A percentile compares a stretch with the other conserved stretches of the same genome.
Evolutionary conservation across 495 filamentous ascomycete species (phyloP).

Genomic region (Saxophila tyrrhenica): DNA sequence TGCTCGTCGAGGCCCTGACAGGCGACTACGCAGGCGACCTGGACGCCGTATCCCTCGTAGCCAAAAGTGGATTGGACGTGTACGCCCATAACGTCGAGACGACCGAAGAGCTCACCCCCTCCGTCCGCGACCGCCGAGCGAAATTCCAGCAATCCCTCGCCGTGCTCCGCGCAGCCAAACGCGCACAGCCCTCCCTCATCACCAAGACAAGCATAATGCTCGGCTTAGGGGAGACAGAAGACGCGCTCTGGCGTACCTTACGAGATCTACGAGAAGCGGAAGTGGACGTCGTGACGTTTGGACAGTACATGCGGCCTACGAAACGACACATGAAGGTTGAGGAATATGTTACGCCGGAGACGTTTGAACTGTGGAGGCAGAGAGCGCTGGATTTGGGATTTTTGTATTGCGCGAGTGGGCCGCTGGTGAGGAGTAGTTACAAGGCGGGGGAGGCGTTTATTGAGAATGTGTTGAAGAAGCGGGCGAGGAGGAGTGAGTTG

Average conservation of each 20-base stretch:
- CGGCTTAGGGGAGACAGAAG: slow-evolving; percentile 82
- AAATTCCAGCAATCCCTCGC: slow-evolving; percentile 75
- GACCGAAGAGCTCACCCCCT: slow-evolving; percentile 77
- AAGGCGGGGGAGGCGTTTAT: slow-evolving; percentile 98
- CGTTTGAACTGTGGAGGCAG: slow-evolving; percentile 83
- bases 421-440: slow-evolving; percentile 84
- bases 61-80: slow-evolving; percentile 80
- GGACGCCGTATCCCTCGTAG: slow-evolving; percentile 72
- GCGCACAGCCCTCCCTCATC: slow-evolving; percentile 59
- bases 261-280: slow-evolving; percentile 64
- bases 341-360: slow-evolving; percentile 81
- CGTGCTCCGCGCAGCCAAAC: slow-evolving; percentile 75
- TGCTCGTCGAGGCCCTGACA: slow-evolving; percentile 91
- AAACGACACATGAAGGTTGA: slow-evolving; percentile 95
- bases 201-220: slow-evolving; percentile 98
- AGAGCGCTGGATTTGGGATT: slow-evolving; percentile 92
- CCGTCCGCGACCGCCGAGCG: slow-evolving; percentile 80
- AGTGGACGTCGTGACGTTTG: slow-evolving; percentile 94
- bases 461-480: slow-evolving; percentile 92
- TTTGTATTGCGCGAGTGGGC: slow-evolving; percentile 88
- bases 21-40: slow-evolving; percentile 77
- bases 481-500: slow-evolving; percentile 40
- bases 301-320: slow-evolving; percentile 98
- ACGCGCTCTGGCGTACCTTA: slow-evolving; percentile 73
- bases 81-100: slow-evolving; percentile 98